phyloP scores from a whole-genome alignment of 2,329 filamentous ascomycete species.

The Trichoderma atroviride region DNA sequence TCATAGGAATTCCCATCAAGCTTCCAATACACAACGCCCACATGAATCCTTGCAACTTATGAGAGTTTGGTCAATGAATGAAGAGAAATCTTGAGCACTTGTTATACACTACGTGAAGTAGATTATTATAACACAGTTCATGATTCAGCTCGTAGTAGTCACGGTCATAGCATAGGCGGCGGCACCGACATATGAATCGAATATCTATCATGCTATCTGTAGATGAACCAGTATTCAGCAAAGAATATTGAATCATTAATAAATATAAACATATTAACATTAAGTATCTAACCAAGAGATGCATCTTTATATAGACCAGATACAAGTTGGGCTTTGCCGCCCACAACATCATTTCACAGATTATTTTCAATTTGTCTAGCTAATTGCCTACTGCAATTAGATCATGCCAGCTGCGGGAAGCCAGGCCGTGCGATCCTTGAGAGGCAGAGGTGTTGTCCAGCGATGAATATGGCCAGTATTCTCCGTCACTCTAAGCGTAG shows the following conservation, averaged over 20 bases:
- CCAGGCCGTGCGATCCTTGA: background rate
- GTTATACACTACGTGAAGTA: background rate
- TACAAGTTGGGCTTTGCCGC: too few relatives aligned
- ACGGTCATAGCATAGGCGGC: background rate
- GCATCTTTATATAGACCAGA: too few relatives aligned
- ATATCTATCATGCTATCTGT: background rate
- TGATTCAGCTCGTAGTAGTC: background rate
- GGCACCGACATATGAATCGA: background rate
- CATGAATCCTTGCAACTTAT: too few relatives aligned
- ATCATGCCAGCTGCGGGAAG: background rate
- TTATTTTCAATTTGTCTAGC: background rate
- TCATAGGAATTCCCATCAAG: background rate
- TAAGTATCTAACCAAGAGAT: too few relatives aligned
- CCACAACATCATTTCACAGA: background rate
- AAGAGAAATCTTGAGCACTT: background rate
- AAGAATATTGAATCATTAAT: too few relatives aligned
- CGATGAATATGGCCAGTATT: background rate
- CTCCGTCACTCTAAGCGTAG: background rate
- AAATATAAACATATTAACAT: too few relatives aligned
- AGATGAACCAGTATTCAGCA: background rate
- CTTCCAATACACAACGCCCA: background rate
- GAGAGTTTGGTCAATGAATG: background rate
- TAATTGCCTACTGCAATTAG: background rate
- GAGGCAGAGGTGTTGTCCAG: background rate
- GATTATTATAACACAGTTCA: background rate